Percentiles rank a stretch among this genome's conserved stretches.
Conservation (phyloP, 371 early-diverging fungal genomes). For the Syncephalastrum monosporum region DNA sequence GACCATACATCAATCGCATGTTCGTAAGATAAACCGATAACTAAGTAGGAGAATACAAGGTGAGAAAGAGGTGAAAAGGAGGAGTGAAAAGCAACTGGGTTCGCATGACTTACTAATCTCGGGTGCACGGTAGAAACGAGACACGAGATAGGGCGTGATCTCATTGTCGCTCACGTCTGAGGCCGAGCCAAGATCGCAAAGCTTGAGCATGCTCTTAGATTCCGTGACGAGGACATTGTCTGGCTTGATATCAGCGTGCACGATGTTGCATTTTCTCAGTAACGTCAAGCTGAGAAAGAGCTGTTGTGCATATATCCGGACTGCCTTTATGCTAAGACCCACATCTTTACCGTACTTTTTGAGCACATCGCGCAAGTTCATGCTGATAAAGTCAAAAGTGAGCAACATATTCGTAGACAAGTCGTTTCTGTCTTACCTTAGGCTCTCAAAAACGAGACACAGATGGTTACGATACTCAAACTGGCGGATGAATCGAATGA, state of each 20-base stretch:
- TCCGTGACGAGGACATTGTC: conserved; percentile 94
- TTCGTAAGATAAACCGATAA: conserved; percentile 89
- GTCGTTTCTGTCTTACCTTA: conserved; percentile 47
- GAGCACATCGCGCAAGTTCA: conserved; percentile 91
- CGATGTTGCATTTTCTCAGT: conserved; percentile 75
- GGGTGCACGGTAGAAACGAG: conserved; percentile 98
- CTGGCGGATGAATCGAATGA: conserved; percentile 77
- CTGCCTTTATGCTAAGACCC: conserved; percentile 91
- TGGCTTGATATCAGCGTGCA: conserved; percentile 99
- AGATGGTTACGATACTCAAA: conserved; percentile 92
- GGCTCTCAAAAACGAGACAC: conserved; percentile 93
- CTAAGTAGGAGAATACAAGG: conserved; percentile 24
- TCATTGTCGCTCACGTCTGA: conserved; percentile 84
- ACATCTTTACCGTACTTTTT: conserved; percentile 93
- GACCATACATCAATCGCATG: conserved; percentile 97
- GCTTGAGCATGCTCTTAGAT: conserved; percentile 75
- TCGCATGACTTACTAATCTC: conserved; percentile 82
- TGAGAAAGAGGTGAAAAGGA: not conserved
- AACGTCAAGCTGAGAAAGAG: conserved; percentile 84
- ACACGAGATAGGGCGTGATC: conserved; percentile 94
- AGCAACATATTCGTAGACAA: not conserved
- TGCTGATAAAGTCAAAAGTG: conserved; percentile 34
- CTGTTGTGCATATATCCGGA: conserved; percentile 90
- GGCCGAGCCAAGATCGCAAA: conserved; percentile 95
- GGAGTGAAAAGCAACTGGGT: not conserved